A percentile compares a stretch with the other conserved stretches of the same genome.
Evolutionary conservation across 108 stramenopile genomes (phyloP).

Genomic region (Skeletonema menzelii): DNA sequence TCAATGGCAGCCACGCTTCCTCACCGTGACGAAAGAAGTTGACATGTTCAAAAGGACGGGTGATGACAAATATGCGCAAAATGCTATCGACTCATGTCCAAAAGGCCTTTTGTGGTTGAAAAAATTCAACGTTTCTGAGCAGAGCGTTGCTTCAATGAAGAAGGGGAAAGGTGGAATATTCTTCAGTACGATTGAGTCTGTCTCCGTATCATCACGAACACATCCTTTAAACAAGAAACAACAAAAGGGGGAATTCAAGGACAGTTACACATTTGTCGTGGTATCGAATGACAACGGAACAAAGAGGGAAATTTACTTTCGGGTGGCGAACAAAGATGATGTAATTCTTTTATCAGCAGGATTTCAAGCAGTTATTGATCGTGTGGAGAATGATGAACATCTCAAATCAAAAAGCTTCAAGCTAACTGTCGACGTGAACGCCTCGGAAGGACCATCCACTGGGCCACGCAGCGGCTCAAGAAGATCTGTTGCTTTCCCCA

Average conservation of each 20-base stretch:
- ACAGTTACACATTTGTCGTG: slow-evolving; percentile 46
- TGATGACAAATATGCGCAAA: slow-evolving; percentile 26
- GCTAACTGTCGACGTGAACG: slow-evolving; percentile 1
- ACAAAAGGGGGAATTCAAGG: slow-evolving; percentile 48
- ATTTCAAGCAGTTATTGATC: slow-evolving; percentile 46
- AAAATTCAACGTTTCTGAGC: slow-evolving; percentile 38
- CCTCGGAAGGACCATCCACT: slow-evolving; percentile 9
- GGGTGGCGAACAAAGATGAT: slow-evolving; percentile 41
- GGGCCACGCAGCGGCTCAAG: too few species aligned
- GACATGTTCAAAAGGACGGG: slow-evolving; percentile 35
- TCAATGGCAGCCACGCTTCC: slow-evolving; percentile 75
- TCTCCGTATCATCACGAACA: slow-evolving; percentile 38
- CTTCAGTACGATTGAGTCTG: slow-evolving; percentile 21
- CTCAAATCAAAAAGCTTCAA: slow-evolving; percentile 8
- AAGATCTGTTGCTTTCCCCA: too few species aligned
- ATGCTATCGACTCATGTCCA: slow-evolving; percentile 30
- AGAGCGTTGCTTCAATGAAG: slow-evolving; percentile 23
- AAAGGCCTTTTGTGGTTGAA: slow-evolving; percentile 49
- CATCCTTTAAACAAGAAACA: slow-evolving; percentile 45
- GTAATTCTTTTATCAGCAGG: slow-evolving; percentile 32
- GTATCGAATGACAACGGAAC: slow-evolving; percentile 19
- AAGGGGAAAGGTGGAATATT: slow-evolving; percentile 48
- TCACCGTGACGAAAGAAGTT: slow-evolving; percentile 74
- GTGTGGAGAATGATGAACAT: slow-evolving; percentile 26
- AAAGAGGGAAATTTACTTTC: slow-evolving; percentile 41